A percentile compares a stretch with the other conserved stretches of the same genome.
These are phyloP conservation scores for Penstemon davidsonii DNA, from an alignment of 257 asterid genomes.

Conservation along the genomic window DNA sequence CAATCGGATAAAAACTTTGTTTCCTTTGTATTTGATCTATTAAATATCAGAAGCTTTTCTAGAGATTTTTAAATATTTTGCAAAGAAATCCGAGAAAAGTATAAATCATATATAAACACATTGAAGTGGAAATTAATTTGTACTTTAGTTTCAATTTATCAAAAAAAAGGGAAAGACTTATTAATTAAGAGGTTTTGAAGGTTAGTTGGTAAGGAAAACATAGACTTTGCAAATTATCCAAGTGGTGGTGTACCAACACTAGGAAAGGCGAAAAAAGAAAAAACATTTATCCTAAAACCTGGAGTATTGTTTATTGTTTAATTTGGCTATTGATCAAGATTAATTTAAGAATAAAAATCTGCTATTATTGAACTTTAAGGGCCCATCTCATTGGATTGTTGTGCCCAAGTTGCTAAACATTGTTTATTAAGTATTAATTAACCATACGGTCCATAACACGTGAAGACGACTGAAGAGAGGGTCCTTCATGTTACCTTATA, in stretches of 20 bases:
- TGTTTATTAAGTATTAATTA: conserved; percentile 32
- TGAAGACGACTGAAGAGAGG: conserved; percentile 62
- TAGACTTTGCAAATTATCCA: background rate
- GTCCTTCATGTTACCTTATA: conserved; percentile 43
- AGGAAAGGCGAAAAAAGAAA: conserved; percentile 32
- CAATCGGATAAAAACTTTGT: no score
- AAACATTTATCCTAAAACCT: no score
- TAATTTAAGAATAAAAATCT: conserved; percentile 23
- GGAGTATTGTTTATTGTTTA: conserved; percentile 15
- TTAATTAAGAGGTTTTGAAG: no score
- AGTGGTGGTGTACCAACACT: conserved; percentile 29
- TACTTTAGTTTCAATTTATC: no score
- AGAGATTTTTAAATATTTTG: no score
- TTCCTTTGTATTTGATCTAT: no score
- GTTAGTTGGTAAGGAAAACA: background rate
- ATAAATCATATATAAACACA: no score
- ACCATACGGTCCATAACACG: conserved; percentile 35
- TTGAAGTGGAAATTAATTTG: no score
- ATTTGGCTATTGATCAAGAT: conserved; percentile 26
- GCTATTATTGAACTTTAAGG: conserved; percentile 49
- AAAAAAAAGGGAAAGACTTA: no score
- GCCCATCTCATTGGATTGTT: conserved; percentile 34
- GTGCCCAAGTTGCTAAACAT: conserved; percentile 33
- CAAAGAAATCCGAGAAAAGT: no score
- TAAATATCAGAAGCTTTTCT: no score